Percentiles rank a stretch among this genome's conserved stretches.
Conservation (phyloP, 2,329 filamentous ascomycete species). For the Cladosporium sphaerospermum region DNA sequence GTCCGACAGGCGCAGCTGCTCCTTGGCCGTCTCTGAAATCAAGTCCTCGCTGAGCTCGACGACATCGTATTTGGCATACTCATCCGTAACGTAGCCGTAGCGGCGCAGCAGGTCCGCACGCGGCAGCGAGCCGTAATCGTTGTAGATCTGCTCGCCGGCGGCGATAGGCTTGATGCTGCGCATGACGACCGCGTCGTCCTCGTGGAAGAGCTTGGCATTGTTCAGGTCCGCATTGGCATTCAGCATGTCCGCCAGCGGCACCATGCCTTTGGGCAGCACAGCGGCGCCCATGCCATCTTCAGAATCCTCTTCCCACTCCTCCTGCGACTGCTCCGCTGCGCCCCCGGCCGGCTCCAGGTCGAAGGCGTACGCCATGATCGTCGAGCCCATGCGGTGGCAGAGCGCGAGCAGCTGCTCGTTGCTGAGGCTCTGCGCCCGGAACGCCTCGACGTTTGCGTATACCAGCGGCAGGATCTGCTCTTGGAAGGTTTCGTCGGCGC, state of each 20-base stretch:
- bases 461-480: constrained; percentile 51
- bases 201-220: constrained; percentile 64
- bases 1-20: constrained; percentile 11
- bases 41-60: constrained; percentile 65
- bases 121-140: constrained; percentile 82
- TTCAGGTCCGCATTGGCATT: constrained; percentile 80
- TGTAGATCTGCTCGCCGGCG: constrained; percentile 71
- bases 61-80: constrained; percentile 74
- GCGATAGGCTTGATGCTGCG: constrained; percentile 43
- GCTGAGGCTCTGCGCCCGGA: constrained; percentile 35
- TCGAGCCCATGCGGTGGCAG: constrained; percentile 76
- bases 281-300: constrained; percentile 34
- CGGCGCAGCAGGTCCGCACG: constrained; percentile 75
- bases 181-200: constrained; percentile 38
- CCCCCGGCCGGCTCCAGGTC: constrained; percentile 55
- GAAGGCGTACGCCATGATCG: constrained; percentile 91
- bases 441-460: constrained; percentile 31
- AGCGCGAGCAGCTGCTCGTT: constrained; percentile 47
- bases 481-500: constrained; percentile 65
- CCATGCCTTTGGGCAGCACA: constrained; percentile 66
- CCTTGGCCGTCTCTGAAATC: constrained; percentile 44
- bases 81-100: constrained; percentile 79
- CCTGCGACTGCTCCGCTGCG: constrained; percentile 45
- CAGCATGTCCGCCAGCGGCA: constrained; percentile 82
- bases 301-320: constrained; percentile 37